Base-by-base conservation (phyloP, 2,329 filamentous ascomycete genomes). In the Clonostachys byssicola region DNA sequence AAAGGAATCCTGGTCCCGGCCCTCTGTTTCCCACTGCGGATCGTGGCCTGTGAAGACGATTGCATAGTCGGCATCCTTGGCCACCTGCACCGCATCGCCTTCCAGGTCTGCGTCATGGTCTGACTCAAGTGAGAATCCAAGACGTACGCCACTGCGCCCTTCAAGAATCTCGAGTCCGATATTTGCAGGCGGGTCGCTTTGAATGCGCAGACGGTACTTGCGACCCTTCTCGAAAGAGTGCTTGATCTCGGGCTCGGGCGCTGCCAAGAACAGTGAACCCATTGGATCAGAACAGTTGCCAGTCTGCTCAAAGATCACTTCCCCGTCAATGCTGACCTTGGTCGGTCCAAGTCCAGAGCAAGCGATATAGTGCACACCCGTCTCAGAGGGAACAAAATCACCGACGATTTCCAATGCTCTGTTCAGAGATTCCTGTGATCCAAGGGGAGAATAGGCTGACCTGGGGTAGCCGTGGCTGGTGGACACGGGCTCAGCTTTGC, bases 1-100 rank as follows among this genome's bases (percentile, higher is more conserved):
- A 40, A 89, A 71, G 55, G 87, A 86, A 57, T 85, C 86, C 46
- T 85, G 80, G 57, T 89, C 86, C 47, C 83, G 84, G 44, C 73
- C 69, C 81, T 88, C 64, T 0, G 60, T 63, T 39, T 67, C 64
- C 54, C 60, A 59, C 10, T 63, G 55, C 2, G 58, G 73, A 49
- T 85, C 85, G 30, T 86, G 70, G 4, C 84, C 84, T 3, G 81
- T 78, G 34, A 61, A 61, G 0, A 60, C 56, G 49, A 85, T 69
- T 17, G 85, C 82, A 47, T 83, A 74, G 34, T 86, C 82, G 0
- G 77, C 77, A 12, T 72, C 68, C 51, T 72, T 71, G 5, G 84
- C 84, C 2, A 77, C 65, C 5, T 74, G 65, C 1, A 79, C 74
- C 2, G 84, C 84, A 46, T 81, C 63, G 4, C 55, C 61, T 1